Base-by-base conservation (phyloP, 306 rosid species). In the Nissolia schottii region DNA sequence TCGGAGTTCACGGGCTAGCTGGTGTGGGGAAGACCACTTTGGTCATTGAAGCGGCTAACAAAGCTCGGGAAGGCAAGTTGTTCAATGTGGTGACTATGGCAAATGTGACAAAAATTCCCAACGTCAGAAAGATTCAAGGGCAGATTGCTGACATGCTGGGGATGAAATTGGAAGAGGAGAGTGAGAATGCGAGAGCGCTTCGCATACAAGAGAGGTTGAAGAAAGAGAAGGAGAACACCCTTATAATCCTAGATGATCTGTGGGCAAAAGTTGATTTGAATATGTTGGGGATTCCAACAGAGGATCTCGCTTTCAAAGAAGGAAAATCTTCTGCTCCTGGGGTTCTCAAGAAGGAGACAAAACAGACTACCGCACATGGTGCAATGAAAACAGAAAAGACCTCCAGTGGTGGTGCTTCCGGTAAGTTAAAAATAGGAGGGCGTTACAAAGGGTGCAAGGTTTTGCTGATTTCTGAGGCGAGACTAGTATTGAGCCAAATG, bases 151-250 rank as follows among this genome's bases (percentile, higher is more conserved):
- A 58, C 14, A 16, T 4, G 56, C 27, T 77, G 10, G 75, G 78
- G 19, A 28, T 72, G 13, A n/a, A 1, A 45, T 19, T 79, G 28
- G 41, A 64, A 0, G 64, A 35, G 5, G 70, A 79, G 48, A 76
- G 75, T 57, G 75, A 56, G 7, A 27, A 5, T 35, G 81, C n/a
- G 18, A 77, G 81, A 46, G 80, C 80, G 15, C 58, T 16, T 50
- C 63, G 46, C 1, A 20, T 77, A 20, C 9, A 15, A 13, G 3
- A 51, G 8, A 27, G 43, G 9, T 37, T 77, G 1, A 60, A 51
- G 27, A 58, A 68, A 4, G 54, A 22, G 9, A 69, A 69, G 25
- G 11, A 50, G 51, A 62, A n/a, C 3, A 62, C 29, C 0, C 76
- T 77, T 46, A 1, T 67, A 35, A 49, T 68, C 22, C 25, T 76